Conservation (phyloP, 768 basidiomycete genomes). For the Tricholoma flavovirens region DNA sequence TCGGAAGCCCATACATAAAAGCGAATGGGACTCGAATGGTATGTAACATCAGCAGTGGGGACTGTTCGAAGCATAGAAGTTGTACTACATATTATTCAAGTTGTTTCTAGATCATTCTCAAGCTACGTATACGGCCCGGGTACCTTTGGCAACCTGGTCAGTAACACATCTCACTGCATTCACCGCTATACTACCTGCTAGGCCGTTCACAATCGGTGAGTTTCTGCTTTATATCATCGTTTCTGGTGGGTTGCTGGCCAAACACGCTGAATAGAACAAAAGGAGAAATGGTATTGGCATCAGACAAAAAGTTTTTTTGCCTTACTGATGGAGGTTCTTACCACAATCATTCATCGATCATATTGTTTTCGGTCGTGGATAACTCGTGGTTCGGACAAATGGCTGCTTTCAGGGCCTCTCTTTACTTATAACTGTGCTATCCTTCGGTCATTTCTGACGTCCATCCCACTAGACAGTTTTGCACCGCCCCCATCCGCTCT, state of each 20-base stretch:
- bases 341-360: background rate
- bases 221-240: background rate
- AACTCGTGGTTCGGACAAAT: slow-evolving; percentile 2
- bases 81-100: background rate
- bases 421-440: slow-evolving; percentile 14
- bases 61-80: background rate
- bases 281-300: slow-evolving; percentile 5
- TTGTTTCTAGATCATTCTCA: background rate
- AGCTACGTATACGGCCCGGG: too few relatives aligned
- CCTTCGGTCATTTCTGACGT: slow-evolving; percentile 9
- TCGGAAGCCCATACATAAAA: background rate
- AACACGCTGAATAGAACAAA: slow-evolving; percentile 1
- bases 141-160: background rate
- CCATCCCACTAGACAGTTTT: background rate
- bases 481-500: background rate
- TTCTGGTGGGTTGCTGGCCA: too few relatives aligned
- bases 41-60: background rate
- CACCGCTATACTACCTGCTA: too few relatives aligned
- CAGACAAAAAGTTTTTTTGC: slow-evolving; percentile 10
- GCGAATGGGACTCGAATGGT: background rate
- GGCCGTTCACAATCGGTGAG: background rate
- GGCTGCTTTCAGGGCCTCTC: background rate
- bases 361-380: slow-evolving; percentile 2
- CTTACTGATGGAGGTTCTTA: background rate
- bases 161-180: too few relatives aligned